A percentile compares a stretch with the other conserved stretches of the same genome.
Conservation (phyloP, 345 rosid genomes). For the Populus tremula region DNA sequence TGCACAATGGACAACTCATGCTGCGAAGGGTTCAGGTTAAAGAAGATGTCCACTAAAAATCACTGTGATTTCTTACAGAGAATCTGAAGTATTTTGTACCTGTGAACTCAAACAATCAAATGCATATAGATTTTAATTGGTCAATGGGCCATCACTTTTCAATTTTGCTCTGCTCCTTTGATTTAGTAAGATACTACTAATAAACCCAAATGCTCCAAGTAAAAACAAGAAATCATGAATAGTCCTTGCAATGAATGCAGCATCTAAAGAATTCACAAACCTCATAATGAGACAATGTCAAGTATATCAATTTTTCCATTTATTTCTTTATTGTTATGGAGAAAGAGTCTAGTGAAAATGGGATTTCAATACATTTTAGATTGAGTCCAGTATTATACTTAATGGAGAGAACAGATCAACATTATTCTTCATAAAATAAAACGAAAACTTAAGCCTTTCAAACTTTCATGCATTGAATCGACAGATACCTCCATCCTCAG, state of each 20-base stretch:
- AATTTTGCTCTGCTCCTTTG: not conserved
- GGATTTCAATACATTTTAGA: not conserved
- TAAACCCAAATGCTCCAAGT: not conserved
- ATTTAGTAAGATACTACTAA: not conserved
- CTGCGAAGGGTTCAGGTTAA: not conserved
- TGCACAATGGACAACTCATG: not conserved
- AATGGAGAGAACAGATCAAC: not conserved
- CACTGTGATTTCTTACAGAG: not conserved
- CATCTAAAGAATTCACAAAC: not conserved
- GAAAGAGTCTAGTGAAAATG: not conserved
- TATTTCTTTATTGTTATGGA: not conserved
- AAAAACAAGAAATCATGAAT: not conserved
- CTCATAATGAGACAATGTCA: not conserved
- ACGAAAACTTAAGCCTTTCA: not conserved
- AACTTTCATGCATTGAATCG: not conserved
- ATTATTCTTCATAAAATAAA: not conserved
- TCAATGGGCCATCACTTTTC: not conserved
- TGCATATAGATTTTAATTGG: not conserved
- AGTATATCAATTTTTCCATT: not conserved
- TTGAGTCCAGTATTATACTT: not conserved
- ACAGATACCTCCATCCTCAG: constrained; percentile 30
- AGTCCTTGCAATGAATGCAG: not conserved
- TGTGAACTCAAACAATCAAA: not conserved
- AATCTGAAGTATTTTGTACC: not conserved
- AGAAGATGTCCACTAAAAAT: not conserved